These are phyloP conservation scores for Diplodia seriata DNA, from an alignment of 2,329 filamentous ascomycete genomes.

Conservation along the genomic window DNA sequence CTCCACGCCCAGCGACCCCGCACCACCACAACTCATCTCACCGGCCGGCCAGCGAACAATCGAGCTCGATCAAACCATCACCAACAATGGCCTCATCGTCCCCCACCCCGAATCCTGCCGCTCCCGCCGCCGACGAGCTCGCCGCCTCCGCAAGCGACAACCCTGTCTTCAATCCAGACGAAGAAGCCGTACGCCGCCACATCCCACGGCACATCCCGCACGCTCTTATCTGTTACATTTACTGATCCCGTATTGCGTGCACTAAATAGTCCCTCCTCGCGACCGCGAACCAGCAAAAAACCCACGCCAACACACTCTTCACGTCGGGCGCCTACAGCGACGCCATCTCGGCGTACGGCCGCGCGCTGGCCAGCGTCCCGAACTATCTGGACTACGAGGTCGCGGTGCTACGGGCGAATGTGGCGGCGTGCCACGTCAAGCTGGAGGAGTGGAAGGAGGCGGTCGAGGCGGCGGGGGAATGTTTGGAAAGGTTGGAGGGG, in stretches of 20 bases:
- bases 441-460: conserved; percentile 85
- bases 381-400: conserved; percentile 87
- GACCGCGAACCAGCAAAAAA: conserved; percentile 76
- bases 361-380: conserved; percentile 78
- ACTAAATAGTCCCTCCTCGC: conserved; percentile 65
- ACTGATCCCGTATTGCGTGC: too few species aligned
- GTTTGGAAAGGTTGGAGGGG: conserved; percentile 74
- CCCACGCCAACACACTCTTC: conserved; percentile 82
- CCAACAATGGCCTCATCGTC: conserved; percentile 14
- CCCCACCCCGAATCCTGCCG: neutral
- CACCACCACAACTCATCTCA: neutral
- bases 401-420: conserved; percentile 86
- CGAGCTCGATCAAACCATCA: neutral
- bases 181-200: conserved; percentile 29
- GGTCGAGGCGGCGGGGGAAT: conserved; percentile 73
- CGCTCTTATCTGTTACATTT: neutral
- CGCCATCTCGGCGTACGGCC: conserved; percentile 82
- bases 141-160: neutral
- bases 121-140: conserved; percentile 15
- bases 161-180: conserved; percentile 29
- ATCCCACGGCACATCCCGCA: neutral
- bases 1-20: neutral
- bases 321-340: conserved; percentile 72
- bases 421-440: conserved; percentile 87
- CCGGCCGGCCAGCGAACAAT: neutral